Conservation (phyloP, 257 asterid genomes). For the Solanum tarijense region DNA sequence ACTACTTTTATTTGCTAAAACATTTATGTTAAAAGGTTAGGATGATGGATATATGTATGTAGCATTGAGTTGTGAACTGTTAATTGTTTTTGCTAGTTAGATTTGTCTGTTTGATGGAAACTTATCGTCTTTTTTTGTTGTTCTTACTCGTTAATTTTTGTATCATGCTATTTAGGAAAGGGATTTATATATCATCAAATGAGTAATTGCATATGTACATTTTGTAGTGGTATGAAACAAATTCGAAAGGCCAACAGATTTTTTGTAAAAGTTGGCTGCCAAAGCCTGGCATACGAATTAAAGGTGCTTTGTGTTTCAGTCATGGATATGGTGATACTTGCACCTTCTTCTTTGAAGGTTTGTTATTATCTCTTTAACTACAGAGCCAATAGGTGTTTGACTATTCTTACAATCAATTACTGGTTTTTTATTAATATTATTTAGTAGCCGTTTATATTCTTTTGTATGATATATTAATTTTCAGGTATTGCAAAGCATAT, state of each 20-base stretch:
- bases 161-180: not conserved
- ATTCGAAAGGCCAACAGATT: constrained; percentile 70
- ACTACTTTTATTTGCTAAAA: not conserved
- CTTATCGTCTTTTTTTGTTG: not conserved
- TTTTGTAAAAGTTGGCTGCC: constrained; percentile 98
- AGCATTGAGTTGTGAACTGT: not conserved
- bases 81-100: not conserved
- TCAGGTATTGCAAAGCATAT: constrained; percentile 89
- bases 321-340: constrained; percentile 99
- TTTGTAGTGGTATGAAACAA: constrained; percentile 81
- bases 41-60: not conserved
- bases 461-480: constrained; percentile 3
- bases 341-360: constrained; percentile 99
- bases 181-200: not conserved
- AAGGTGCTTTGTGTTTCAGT: constrained; percentile 83
- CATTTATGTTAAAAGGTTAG: not conserved
- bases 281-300: constrained; percentile 73
- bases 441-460: not conserved
- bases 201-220: not conserved
- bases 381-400: not conserved
- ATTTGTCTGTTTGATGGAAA: not conserved
- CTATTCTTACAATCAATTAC: not conserved
- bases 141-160: not conserved
- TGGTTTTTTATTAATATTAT: not conserved
- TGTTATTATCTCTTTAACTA: not conserved